Evolutionary conservation across 495 filamentous ascomycete genomes (phyloP), one percentile per base, ranked within the genome.

Genomic region (Immersiella caudata): DNA sequence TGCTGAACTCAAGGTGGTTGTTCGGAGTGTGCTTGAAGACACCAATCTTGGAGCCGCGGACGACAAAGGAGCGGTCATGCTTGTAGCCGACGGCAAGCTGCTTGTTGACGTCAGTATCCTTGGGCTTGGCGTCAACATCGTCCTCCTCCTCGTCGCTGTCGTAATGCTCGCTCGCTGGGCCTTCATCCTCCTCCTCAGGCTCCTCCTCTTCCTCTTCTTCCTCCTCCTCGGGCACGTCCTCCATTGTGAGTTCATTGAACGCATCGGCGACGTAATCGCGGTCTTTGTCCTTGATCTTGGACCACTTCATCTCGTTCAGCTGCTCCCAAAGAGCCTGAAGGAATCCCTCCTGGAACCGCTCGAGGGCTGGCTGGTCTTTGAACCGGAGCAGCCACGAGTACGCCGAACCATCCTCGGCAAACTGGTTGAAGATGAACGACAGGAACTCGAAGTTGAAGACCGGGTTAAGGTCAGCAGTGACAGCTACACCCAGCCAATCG

Each of bases 401-500:
- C 7, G 95, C 94, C 9, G 91, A 90, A 3, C 94, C 93, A 78
- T 97, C 92, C 18, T 89, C 85, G 8, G 89, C 83, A 73, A 96
- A 98, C 73, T 97, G 93, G 74, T 98, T 98, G 84, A 99, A 99
- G 74, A 99, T 97, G 79, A 98, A 97, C 1, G 95, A 97, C 21
- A 97, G 83, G 69, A 92, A 97, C 78, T 98, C 95, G 68, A 97
- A 98, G 80, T 97, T 98, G 84, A 99, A 99, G 36, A 99, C 95
- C 0, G 95, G 96, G 73, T 99, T 99, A 74, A 98, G 91, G 70
- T 98, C 96, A 6, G 90, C 88, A 26, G 91, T 81, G 20, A 99
- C 87, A 21, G 88, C 85, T 70, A 96, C 92, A 24, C 93, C 94
- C 8, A 99, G 82, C 95, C 95, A 97, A 50, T 94, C 89, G 66